phyloP scores from a whole-genome alignment of 331 rosid genomes.

The Phaseolus coccineus region DNA sequence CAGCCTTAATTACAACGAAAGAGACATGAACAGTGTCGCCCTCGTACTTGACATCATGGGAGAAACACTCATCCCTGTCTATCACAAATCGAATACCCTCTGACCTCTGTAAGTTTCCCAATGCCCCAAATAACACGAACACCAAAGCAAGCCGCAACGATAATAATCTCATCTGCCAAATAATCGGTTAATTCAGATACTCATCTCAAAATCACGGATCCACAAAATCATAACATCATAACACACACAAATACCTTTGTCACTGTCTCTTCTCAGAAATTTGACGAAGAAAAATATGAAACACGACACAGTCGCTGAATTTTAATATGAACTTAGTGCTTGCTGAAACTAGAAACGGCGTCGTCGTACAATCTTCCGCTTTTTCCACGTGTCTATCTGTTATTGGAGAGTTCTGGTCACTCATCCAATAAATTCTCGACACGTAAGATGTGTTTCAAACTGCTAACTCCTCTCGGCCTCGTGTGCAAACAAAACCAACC shows the following conservation, averaged over 20 bases:
- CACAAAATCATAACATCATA: neutral
- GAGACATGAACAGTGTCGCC: slow-evolving; percentile 89
- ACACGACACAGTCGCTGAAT: neutral
- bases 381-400: neutral
- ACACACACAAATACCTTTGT: slow-evolving; percentile 22
- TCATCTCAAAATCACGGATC: slow-evolving; percentile 28
- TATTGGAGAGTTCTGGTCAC: slow-evolving; percentile 39
- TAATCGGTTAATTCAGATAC: neutral
- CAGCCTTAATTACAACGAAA: slow-evolving; percentile 86
- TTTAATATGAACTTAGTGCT: slow-evolving; percentile 36
- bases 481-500: neutral
- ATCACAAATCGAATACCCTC: slow-evolving; percentile 82
- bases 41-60: slow-evolving; percentile 79
- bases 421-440: neutral
- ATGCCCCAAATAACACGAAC: slow-evolving; percentile 40
- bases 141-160: slow-evolving; percentile 53
- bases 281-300: neutral
- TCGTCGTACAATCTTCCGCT: slow-evolving; percentile 8
- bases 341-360: slow-evolving; percentile 40
- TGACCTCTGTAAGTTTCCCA: slow-evolving; percentile 53
- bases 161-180: slow-evolving; percentile 49
- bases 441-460: slow-evolving; percentile 26
- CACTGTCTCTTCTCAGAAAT: neutral
- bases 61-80: slow-evolving; percentile 85
- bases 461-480: neutral